Base-by-base conservation (phyloP, 768 basidiomycete genomes). In the Coprinopsis cinerea region DNA sequence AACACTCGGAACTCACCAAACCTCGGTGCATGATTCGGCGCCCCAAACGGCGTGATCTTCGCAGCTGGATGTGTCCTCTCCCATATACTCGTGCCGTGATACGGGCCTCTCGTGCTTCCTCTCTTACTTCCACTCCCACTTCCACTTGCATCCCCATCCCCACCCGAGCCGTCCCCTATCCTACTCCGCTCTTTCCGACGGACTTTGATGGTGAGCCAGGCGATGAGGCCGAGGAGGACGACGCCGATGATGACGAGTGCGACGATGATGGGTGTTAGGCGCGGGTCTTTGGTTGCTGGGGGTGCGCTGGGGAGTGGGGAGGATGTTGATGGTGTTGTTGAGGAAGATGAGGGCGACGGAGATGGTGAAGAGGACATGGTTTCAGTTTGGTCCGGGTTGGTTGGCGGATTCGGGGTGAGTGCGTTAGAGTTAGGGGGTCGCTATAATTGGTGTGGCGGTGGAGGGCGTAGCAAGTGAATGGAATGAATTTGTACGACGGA, bases 41-140 rank as follows among this genome's bases (percentile, higher is more conserved):
- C 62, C 10, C 68, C 69, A 47, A 74, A 74, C n/a, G 72, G 71
- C 18, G 67, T 68, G 45, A 75, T 74, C 4, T 65, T 60, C 3
- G 69, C 61, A 0, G 74, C 72, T 25, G 69, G 65, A 52, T 75
- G 71, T 23, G 58, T 54, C 43, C 58, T 52, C 34, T 66, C 57
- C 40, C 39, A 30, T 35, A 71, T 55, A n/a, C 61, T 49, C 14
- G 55, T 64, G 7, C 67, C 64, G 14, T 64, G 62, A 42, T 57
- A 65, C 18, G 64, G 62, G n/a, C 65, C 17, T 14, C 48, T 35
- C 49, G 60, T 53, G 5, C 53, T 57, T 25, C n/a, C 24, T 14
- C 28, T 15, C 14, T 45, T 11, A 27, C 5, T 28, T 26, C 53
- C 55, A n/a, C n/a, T n/a, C n/a, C n/a, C n/a, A n/a, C n/a, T n/a